Base-by-base conservation (phyloP, 345 rosid species). In the Anastatica hierochuntica region DNA sequence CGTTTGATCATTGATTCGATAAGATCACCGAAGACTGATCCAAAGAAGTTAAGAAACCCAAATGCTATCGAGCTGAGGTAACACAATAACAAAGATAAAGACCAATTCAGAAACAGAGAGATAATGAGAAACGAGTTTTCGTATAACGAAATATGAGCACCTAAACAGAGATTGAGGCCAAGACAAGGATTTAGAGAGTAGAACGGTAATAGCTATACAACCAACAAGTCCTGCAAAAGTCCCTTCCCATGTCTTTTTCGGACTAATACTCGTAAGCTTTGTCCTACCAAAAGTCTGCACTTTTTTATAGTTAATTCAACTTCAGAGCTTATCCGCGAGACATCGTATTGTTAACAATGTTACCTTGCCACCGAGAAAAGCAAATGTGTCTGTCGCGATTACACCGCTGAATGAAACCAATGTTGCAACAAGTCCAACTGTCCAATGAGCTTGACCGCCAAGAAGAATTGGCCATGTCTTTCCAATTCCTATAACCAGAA, bases 161-260 rank as follows among this genome's bases (percentile, higher is more conserved):
- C 98, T 82, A 59, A 79, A 66, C 43, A 81, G 62, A 53, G 95
- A 87, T 14, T 75, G 66, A 9, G 98, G 95, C 98, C 98, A 90
- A 52, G 64, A 44, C 36, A 90, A 76, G 34, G 74, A 49, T 59
- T 72, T 84, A 24, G 82, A 79, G n/a, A 90, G 59, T 27, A 78
- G 23, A 19, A 78, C 33, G 45, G 88, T 68, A 14, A 80, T 76
- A 35, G 68, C 85, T 51, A 90, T 72, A 73, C 95, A 90, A 48
- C 97, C 97, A 50, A 76, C 86, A 66, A 90, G 68, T 35, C 96
- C 98, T 12, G 69, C 66, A 43, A 80, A 53, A 53, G 95, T 76
- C 58, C 97, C 97, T 72, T 86, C 97, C 97, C 97, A 86, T 43
- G 97, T 86, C 77, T 86, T 86, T 70, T 86, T 86, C 2, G 96